Base-by-base conservation (phyloP, 345 rosid genomes). In the Bretschneidera sinensis region DNA sequence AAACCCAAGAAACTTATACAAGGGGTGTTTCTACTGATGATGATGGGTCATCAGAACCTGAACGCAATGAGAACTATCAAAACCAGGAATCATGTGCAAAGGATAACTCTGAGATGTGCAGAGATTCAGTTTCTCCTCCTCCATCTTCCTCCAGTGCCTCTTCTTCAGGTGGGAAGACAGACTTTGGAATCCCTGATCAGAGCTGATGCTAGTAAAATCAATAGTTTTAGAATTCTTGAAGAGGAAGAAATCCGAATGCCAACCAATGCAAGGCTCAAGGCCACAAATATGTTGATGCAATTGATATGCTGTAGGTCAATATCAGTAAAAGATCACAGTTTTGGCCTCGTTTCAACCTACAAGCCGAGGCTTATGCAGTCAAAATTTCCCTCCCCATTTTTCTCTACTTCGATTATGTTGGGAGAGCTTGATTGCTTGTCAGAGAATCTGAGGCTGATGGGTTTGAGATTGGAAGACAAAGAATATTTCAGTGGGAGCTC, bases 401-500 rank as follows among this genome's bases (percentile, higher is more conserved):
- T 85, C 77, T 81, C 96, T 39, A 79, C 79, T 64, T 83, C 97
- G 0, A 58, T 87, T 63, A 78, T 77, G 87, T 21, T 83, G 50
- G 88, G 99, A 57, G 96, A 94, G 72, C 81, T 94, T 21, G 96
- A 94, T 50, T 75, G 83, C 78, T 74, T 90, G 21, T 78, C 97
- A 0, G 95, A 90, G 64, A 88, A 89, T 67, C 91, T 92, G 0
- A 91, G 88, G 69, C 9, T 85, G 71, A 79, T 81, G 86, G 71
- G 86, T 48, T 24, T 86, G 74, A 80, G 91, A 59, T 19, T 82
- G 59, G 96, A 94, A 64, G 97, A 88, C 57, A 94, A 90, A 68
- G 97, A 90, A 31, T 88, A 94, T 65, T 90, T 86, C 65, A 94
- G 99, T 52, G 96, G 97, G 54, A 90, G 99, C 74, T 69, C 90